These are phyloP conservation scores for Ilex asprella DNA, from an alignment of 257 asterid genomes.

Conservation along the genomic window DNA sequence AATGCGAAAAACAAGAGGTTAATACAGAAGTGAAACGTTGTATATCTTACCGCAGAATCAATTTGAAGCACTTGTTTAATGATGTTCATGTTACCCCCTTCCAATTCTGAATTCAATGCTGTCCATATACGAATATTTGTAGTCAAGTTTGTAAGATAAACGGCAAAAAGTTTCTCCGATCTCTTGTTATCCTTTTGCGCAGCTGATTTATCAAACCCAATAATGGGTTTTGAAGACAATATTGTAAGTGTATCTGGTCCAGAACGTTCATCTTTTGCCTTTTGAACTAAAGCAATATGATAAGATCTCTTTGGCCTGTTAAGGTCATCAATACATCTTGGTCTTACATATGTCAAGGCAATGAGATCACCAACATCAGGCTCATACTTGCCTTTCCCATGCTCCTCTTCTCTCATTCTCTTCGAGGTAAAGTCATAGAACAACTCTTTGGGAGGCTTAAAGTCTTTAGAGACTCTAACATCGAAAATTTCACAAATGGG, in stretches of 20 bases:
- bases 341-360: slow-evolving; percentile 46
- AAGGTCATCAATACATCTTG: slow-evolving; percentile 44
- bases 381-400: slow-evolving; percentile 20
- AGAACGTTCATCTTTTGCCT: slow-evolving; percentile 6
- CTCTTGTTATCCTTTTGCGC: slow-evolving; percentile 9
- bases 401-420: slow-evolving; percentile 13
- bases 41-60: slow-evolving; percentile 24
- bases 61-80: slow-evolving; percentile 29
- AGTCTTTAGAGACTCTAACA: slow-evolving; percentile 1
- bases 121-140: slow-evolving; percentile 56
- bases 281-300: slow-evolving; percentile 33
- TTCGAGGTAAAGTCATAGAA: slow-evolving; percentile 18
- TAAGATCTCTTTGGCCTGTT: slow-evolving; percentile 31
- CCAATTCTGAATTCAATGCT: slow-evolving; percentile 27
- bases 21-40: slow-evolving; percentile 7
- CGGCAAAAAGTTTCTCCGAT: slow-evolving; percentile 23
- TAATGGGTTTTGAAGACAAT: slow-evolving; percentile 32
- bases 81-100: slow-evolving; percentile 18
- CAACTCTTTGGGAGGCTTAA: slow-evolving; percentile 16
- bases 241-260: slow-evolving; percentile 13
- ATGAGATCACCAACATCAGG: slow-evolving; percentile 55
- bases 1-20: not conserved
- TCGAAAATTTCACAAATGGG: slow-evolving; percentile 25
- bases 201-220: slow-evolving; percentile 19
- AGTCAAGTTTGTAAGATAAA: slow-evolving; percentile 40